Conservation (phyloP, 2,329 filamentous ascomycete genomes). For the Elsinoe ampelina region DNA sequence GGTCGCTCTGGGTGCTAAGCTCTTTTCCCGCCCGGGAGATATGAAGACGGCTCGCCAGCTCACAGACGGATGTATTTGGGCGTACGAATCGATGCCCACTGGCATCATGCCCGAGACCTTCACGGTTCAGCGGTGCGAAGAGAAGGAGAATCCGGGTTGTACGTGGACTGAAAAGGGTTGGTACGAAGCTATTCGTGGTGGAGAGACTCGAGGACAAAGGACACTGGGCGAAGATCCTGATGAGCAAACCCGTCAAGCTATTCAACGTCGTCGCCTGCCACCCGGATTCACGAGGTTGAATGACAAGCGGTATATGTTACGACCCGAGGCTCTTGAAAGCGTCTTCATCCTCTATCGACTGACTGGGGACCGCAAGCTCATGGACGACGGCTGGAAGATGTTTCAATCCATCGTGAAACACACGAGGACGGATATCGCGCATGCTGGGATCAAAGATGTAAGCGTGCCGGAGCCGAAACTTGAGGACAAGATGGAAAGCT, state of each 20-base stretch:
- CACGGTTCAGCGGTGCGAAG: conserved; percentile 40
- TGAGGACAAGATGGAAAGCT: conserved; percentile 62
- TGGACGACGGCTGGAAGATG: conserved; percentile 66
- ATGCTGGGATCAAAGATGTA: conserved; percentile 59
- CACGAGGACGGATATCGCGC: conserved; percentile 53
- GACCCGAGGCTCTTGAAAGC: conserved; percentile 72
- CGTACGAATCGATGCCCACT: conserved; percentile 47
- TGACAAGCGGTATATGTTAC: conserved; percentile 54
- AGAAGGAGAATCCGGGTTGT: conserved; percentile 21
- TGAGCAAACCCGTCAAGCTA: conserved; percentile 23
- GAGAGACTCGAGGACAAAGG: conserved; percentile 22
- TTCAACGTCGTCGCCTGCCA: conserved; percentile 39
- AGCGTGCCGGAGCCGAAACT: conserved; percentile 33
- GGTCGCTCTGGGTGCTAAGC: conserved; percentile 56
- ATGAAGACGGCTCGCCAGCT: conserved; percentile 49
- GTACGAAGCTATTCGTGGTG: conserved; percentile 31
- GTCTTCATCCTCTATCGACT: conserved; percentile 70
- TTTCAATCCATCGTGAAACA: conserved; percentile 54
- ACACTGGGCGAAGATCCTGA: conserved; percentile 14
- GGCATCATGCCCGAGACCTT: conserved; percentile 56
- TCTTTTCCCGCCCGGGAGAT: conserved; percentile 48
- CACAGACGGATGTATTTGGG: conserved; percentile 55
- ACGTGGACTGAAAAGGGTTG: conserved; percentile 41
- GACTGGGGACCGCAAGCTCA: conserved; percentile 57
- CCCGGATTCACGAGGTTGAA: conserved; percentile 48